These are phyloP conservation scores for Colletotrichum karsti DNA, from an alignment of 2,329 filamentous ascomycete species.

Conservation along the genomic window DNA sequence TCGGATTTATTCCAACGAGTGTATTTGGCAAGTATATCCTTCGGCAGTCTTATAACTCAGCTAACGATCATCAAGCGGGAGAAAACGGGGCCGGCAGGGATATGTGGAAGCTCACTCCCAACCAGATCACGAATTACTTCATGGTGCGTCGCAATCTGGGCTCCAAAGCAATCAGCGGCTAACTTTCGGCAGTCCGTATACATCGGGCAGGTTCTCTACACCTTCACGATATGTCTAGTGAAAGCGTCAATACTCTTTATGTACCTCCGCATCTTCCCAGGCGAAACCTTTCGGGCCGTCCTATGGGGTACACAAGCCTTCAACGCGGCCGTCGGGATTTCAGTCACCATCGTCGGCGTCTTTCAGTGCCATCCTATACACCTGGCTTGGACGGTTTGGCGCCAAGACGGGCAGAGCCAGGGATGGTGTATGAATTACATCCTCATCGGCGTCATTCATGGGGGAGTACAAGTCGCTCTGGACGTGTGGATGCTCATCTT, in stretches of 20 bases:
- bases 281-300: slow-evolving; percentile 31
- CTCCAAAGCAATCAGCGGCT: not conserved
- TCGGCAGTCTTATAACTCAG: no score
- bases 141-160: not conserved
- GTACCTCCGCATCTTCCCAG: slow-evolving; percentile 45
- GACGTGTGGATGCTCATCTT: slow-evolving; percentile 52
- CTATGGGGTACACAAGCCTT: slow-evolving; percentile 29
- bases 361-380: slow-evolving; percentile 45
- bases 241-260: slow-evolving; percentile 46
- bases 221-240: slow-evolving; percentile 39
- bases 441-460: slow-evolving; percentile 46
- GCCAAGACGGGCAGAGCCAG: slow-evolving; percentile 12
- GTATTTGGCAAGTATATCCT: not conserved
- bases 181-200: slow-evolving; percentile 39
- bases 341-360: slow-evolving; percentile 39
- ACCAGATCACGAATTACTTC: not conserved
- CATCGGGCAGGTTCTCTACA: slow-evolving; percentile 42
- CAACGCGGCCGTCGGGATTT: slow-evolving; percentile 19
- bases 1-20: not conserved
- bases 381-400: slow-evolving; percentile 50
- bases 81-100: not conserved
- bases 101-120: not conserved
- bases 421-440: slow-evolving; percentile 47
- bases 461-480: slow-evolving; percentile 51
- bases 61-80: not conserved